Evolutionary conservation across 352 stramenopile species (phyloP).

Genomic region (Globisporangium carolinianum): DNA sequence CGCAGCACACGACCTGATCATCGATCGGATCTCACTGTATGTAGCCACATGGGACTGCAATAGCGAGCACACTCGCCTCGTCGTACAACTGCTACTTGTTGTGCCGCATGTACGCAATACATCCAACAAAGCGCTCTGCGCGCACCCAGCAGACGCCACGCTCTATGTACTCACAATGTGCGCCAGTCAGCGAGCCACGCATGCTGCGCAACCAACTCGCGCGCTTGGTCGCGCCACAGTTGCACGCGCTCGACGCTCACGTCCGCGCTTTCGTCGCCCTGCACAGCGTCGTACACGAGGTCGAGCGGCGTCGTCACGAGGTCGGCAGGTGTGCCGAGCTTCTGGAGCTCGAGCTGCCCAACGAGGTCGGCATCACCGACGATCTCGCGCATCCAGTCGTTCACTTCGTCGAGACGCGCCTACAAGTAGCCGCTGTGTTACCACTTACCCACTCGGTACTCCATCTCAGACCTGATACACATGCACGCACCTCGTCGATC

Average conservation of each 20-base stretch:
- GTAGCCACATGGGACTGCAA: too few species aligned
- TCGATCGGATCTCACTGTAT: too few species aligned
- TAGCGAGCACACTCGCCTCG: too few species aligned
- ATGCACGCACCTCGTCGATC: slow-evolving; percentile 45
- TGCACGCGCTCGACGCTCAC: slow-evolving; percentile 29
- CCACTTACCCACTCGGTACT: slow-evolving; percentile 3
- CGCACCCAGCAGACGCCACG: too few species aligned
- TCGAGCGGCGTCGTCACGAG: slow-evolving; percentile 61
- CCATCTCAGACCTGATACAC: background rate
- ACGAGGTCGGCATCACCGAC: slow-evolving; percentile 40
- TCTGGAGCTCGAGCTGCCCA: slow-evolving; percentile 56
- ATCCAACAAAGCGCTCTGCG: too few species aligned
- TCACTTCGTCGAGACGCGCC: slow-evolving; percentile 71
- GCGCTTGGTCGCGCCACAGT: slow-evolving; percentile 43
- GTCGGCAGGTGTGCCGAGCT: slow-evolving; percentile 77
- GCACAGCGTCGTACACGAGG: slow-evolving; percentile 45
- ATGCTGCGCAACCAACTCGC: slow-evolving; percentile 27
- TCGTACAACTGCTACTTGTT: too few species aligned
- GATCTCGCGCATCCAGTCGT: slow-evolving; percentile 73
- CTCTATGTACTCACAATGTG: slow-evolving; percentile 31
- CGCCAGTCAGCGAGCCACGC: slow-evolving; percentile 78
- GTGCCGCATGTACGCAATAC: too few species aligned
- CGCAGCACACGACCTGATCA: too few species aligned
- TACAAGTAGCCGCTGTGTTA: slow-evolving; percentile 9
- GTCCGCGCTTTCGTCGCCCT: slow-evolving; percentile 4